Evolutionary conservation across 2,329 filamentous ascomycete genomes (phyloP).

Genomic region (Aspergillus sp.): DNA sequence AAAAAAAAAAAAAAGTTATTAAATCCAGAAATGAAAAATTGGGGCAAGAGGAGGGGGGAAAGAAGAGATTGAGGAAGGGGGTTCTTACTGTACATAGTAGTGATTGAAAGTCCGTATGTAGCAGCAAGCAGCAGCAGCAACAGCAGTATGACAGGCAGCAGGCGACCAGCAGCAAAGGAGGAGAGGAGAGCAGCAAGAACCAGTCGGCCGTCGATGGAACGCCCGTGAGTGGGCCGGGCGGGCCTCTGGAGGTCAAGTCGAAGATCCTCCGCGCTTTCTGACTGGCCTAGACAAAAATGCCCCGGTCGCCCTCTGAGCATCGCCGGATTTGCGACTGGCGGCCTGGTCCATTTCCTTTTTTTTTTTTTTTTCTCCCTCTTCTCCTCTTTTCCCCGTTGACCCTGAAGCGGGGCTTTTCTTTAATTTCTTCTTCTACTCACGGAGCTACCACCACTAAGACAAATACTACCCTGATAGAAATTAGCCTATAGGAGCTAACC

Average conservation of each 20-base stretch:
- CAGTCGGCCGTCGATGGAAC: constrained; percentile 21
- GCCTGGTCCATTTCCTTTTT: no score
- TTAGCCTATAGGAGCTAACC: no score
- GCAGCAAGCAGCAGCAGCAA: neutral
- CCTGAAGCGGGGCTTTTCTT: constrained; percentile 1
- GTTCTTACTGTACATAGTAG: no score
- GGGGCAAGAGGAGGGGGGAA: no score
- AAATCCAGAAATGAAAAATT: neutral
- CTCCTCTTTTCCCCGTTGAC: neutral
- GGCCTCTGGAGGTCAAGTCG: constrained; percentile 22
- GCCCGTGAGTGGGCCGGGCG: constrained; percentile 24
- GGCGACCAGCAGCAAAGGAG: constrained; percentile 6
- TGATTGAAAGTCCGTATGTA: no score
- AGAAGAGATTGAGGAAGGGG: no score
- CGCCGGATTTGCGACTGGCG: constrained; percentile 7
- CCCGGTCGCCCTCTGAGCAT: constrained; percentile 9
- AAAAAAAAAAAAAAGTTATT: no score
- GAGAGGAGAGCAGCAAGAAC: constrained; percentile 5
- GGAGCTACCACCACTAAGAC: neutral
- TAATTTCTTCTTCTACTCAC: neutral
- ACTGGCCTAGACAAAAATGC: constrained; percentile 21
- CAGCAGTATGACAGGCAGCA: constrained; percentile 21
- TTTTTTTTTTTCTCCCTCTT: no score
- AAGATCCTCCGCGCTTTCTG: constrained; percentile 28
- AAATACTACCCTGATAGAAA: no score